phyloP scores from a whole-genome alignment of 805 yeast genomes.

The Barnettozyma wickerhamii region DNA sequence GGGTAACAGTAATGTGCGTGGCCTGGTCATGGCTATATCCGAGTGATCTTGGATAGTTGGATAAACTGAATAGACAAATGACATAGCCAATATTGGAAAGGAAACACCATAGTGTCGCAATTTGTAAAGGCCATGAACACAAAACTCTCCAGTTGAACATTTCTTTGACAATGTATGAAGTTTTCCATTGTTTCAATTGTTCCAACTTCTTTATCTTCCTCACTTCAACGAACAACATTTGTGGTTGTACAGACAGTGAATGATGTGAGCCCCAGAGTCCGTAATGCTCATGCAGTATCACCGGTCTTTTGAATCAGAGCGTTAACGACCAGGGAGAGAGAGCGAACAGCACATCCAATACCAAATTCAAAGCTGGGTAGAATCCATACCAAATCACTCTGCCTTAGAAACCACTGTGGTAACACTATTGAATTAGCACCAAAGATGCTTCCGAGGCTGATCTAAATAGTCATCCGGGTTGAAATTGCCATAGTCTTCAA shows the following conservation, averaged over 20 bases:
- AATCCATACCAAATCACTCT: conserved; percentile 46
- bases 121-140: conserved; percentile 27
- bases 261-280: conserved; percentile 40
- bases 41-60: conserved; percentile 41
- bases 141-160: conserved; percentile 33
- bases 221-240: conserved; percentile 39
- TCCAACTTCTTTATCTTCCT: conserved; percentile 31
- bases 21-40: conserved; percentile 44
- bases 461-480: too few relatives aligned
- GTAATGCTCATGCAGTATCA: conserved; percentile 42
- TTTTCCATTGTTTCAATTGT: conserved; percentile 10
- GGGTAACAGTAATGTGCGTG: conserved; percentile 39
- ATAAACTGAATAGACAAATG: conserved; percentile 41
- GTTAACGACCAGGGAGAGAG: conserved; percentile 37
- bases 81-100: conserved; percentile 37
- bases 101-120: conserved; percentile 34
- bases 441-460: conserved; percentile 44
- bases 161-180: conserved; percentile 23
- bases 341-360: conserved; percentile 45
- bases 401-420: conserved; percentile 51
- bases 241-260: conserved; percentile 35
- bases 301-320: conserved; percentile 39
- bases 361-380: conserved; percentile 48
- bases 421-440: conserved; percentile 47
- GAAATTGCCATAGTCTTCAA: too few relatives aligned